Evolutionary conservation across 192 early-diverging fungal genomes (phyloP).

Genomic region (Coemansia sp.): DNA sequence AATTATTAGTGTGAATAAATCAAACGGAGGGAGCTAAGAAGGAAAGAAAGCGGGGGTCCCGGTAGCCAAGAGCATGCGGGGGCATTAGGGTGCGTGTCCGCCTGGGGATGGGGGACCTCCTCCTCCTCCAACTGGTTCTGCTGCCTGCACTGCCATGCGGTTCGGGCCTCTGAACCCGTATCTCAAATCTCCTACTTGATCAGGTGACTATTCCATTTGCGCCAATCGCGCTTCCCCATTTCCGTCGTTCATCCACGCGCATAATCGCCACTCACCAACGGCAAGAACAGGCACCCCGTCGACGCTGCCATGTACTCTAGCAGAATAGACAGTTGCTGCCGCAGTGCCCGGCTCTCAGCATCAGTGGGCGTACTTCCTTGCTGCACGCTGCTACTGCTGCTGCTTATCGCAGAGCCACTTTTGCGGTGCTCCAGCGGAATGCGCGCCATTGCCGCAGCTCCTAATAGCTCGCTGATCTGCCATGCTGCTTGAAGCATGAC

Average conservation of each 20-base stretch:
- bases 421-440: constrained; percentile 6
- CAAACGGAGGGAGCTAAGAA: constrained; percentile 1
- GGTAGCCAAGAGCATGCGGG: constrained; percentile 7
- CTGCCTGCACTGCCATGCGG: constrained; percentile 9
- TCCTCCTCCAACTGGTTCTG: constrained; percentile 20
- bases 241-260: not conserved
- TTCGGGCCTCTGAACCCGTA: constrained; percentile 8
- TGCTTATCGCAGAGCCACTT: not conserved
- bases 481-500: constrained; percentile 42
- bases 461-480: constrained; percentile 35
- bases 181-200: constrained; percentile 29
- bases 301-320: constrained; percentile 51
- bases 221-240: constrained; percentile 23
- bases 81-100: not conserved
- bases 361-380: constrained; percentile 8
- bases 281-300: constrained; percentile 29
- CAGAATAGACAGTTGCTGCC: constrained; percentile 40
- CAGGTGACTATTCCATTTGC: constrained; percentile 27
- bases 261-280: constrained; percentile 40
- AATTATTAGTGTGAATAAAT: constrained; percentile 4
- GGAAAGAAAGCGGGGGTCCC: constrained; percentile 11
- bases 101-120: constrained; percentile 5
- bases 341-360: constrained; percentile 16
- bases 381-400: not conserved
- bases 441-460: constrained; percentile 9